Evolutionary conservation across 768 basidiomycete genomes (phyloP).

Genomic region (Boletus speciosus): DNA sequence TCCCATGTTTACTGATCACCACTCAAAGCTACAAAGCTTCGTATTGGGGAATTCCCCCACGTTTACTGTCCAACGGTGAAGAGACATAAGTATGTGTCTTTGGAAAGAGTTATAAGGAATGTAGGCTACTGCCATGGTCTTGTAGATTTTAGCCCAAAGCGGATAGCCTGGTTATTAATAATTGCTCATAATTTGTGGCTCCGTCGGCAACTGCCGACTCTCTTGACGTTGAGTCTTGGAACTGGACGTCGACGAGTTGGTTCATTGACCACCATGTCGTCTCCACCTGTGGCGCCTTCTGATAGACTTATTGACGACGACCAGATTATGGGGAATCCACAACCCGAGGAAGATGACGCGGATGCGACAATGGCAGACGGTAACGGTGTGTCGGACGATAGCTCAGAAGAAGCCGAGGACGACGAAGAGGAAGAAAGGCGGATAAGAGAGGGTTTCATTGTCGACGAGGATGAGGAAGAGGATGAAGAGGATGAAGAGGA

Average conservation of each 20-base stretch:
- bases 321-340: conserved; percentile 57
- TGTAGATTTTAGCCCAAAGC: not conserved
- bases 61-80: not conserved
- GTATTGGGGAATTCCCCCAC: not conserved
- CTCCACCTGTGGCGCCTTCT: conserved; percentile 41
- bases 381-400: conserved; percentile 59
- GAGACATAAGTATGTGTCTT: not conserved
- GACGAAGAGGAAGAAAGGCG: conserved; percentile 83
- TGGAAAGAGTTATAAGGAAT: no score
- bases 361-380: conserved; percentile 51
- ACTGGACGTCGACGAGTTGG: conserved; percentile 12
- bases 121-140: not conserved
- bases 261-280: conserved; percentile 48
- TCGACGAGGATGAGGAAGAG: conserved; percentile 89
- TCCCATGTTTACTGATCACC: not conserved
- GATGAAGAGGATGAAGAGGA: conserved; percentile 64
- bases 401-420: conserved; percentile 87
- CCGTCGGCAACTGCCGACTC: conserved; percentile 25
- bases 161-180: not conserved
- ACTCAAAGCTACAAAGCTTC: not conserved
- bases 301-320: conserved; percentile 41
- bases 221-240: conserved; percentile 2
- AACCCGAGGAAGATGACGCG: conserved; percentile 52
- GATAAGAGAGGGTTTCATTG: conserved; percentile 88
- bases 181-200: conserved; percentile 19